These are phyloP conservation scores for Cinnamomum chago DNA, from an alignment of 164 flowering plant genomes.

Conservation along the genomic window DNA sequence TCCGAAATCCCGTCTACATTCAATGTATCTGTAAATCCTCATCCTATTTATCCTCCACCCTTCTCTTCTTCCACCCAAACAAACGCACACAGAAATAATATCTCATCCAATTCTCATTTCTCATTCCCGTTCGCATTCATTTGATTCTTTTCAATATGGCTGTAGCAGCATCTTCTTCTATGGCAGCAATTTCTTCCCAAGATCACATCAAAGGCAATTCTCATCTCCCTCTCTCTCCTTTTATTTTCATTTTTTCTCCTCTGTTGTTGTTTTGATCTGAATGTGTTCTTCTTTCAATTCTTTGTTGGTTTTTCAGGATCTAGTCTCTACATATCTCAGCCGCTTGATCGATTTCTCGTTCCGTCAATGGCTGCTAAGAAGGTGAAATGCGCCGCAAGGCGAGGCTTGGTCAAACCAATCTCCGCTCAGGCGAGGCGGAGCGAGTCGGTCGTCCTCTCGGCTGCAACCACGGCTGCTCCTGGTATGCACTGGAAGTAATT, in stretches of 20 bases:
- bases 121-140: neutral
- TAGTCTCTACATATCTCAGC: constrained; percentile 31
- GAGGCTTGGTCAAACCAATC: constrained; percentile 35
- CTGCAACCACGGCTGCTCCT: constrained; percentile 45
- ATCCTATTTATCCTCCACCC: neutral
- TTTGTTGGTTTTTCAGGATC: constrained; percentile 20
- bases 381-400: constrained; percentile 25
- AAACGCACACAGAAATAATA: no score
- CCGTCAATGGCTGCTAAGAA: constrained; percentile 20
- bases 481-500: constrained; percentile 29
- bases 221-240: neutral
- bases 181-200: constrained; percentile 30
- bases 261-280: neutral
- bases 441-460: constrained; percentile 46
- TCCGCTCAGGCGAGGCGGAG: constrained; percentile 53
- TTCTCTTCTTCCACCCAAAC: neutral
- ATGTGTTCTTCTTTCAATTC: neutral
- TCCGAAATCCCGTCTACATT: constrained; percentile 56
- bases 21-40: constrained; percentile 54
- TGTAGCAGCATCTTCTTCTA: constrained; percentile 38
- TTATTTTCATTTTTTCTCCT: neutral
- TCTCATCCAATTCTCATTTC: neutral
- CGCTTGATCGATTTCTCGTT: constrained; percentile 25
- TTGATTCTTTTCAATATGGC: constrained; percentile 26
- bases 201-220: constrained; percentile 34